phyloP scores from a whole-genome alignment of 176 grass and related monocot species.

The Poa pratensis region DNA sequence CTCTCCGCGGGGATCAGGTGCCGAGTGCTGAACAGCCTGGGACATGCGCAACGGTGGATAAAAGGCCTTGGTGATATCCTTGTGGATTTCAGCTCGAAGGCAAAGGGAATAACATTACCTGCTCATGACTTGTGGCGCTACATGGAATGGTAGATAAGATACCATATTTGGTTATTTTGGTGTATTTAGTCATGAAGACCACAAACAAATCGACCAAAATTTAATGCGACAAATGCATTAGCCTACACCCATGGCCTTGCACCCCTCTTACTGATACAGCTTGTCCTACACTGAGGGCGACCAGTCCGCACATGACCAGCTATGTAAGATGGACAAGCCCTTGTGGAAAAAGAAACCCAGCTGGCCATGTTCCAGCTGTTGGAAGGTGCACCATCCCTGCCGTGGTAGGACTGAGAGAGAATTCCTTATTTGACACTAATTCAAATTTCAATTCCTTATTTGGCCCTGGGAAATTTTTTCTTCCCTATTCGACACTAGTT shows the following conservation, averaged over 20 bases:
- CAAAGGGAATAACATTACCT: not conserved
- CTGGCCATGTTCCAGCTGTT: not conserved
- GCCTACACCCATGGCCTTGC: not conserved
- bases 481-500: too few species aligned
- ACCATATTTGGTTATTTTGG: not conserved
- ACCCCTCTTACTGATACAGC: not conserved
- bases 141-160: not conserved
- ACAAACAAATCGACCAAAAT: not conserved
- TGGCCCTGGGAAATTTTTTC: too few species aligned
- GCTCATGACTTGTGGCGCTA: not conserved
- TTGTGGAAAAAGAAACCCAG: not conserved
- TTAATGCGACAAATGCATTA: not conserved
- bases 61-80: not conserved
- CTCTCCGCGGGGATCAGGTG: not conserved
- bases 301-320: not conserved
- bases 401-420: not conserved
- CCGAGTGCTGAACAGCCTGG: not conserved
- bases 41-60: not conserved
- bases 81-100: not conserved
- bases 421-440: too few species aligned
- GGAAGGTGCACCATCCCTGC: not conserved
- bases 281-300: not conserved
- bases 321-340: not conserved
- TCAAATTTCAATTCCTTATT: too few species aligned
- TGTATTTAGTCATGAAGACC: not conserved